Percentiles rank a stretch among this genome's conserved stretches.
Evolutionary conservation across 768 basidiomycete species (phyloP).

Genomic region (Mycena indigotica): DNA sequence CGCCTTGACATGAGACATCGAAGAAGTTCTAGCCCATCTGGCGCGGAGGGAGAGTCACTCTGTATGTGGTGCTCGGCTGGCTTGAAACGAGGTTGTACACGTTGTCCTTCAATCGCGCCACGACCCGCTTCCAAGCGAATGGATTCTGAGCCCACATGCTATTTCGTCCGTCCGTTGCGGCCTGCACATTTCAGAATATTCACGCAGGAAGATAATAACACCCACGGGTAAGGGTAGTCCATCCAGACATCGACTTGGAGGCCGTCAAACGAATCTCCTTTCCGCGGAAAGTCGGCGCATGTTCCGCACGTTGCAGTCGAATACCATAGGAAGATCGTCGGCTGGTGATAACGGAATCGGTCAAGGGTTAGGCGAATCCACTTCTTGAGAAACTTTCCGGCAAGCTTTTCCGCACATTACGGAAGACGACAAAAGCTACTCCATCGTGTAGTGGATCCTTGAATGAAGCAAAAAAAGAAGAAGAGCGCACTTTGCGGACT

Average conservation of each 20-base stretch:
- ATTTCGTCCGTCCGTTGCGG: background rate
- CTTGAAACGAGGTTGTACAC: background rate
- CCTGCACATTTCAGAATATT: background rate
- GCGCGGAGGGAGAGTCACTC: too few species aligned
- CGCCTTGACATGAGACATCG: background rate
- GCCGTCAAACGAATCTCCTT: background rate
- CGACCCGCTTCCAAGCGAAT: background rate
- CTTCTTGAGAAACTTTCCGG: background rate
- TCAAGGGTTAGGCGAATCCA: background rate
- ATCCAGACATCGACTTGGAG: background rate
- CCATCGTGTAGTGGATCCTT: too few species aligned
- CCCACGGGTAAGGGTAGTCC: background rate
- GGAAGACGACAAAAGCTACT: background rate
- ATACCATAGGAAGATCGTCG: background rate
- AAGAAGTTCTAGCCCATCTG: background rate
- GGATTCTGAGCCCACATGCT: background rate
- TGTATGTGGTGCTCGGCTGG: background rate
- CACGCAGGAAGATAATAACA: too few species aligned
- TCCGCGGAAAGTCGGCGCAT: background rate
- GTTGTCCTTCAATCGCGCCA: background rate
- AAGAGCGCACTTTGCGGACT: too few species aligned
- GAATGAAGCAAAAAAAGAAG: too few species aligned
- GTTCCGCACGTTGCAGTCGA: background rate
- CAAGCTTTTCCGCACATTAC: background rate
- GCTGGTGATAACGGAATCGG: background rate